phyloP scores from a whole-genome alignment of 257 asterid species.

The Ilex asprella region DNA sequence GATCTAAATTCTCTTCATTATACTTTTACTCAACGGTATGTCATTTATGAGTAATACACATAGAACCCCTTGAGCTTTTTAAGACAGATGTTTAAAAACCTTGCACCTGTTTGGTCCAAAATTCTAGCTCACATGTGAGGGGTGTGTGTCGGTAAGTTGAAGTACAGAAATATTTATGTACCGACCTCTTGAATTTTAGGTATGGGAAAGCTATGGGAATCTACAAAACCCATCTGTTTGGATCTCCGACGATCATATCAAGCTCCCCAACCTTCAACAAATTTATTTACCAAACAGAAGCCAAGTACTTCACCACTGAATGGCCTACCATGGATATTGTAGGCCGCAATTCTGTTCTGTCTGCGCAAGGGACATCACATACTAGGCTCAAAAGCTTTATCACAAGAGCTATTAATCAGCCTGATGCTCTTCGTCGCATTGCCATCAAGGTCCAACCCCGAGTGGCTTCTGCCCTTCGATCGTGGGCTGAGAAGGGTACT shows the following conservation, averaged over 20 bases:
- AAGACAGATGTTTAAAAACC: no score
- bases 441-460: constrained; percentile 47
- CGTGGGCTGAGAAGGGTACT: constrained; percentile 38
- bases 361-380: constrained; percentile 34
- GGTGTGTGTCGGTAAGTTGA: no score
- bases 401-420: constrained; percentile 37
- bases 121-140: no score
- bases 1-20: no score
- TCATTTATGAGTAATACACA: no score
- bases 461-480: constrained; percentile 27
- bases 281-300: constrained; percentile 34
- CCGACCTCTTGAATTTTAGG: constrained; percentile 12
- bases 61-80: no score
- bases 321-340: constrained; percentile 39
- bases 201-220: constrained; percentile 49
- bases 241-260: constrained; percentile 42
- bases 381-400: constrained; percentile 37
- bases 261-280: constrained; percentile 35
- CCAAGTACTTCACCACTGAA: constrained; percentile 10
- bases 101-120: no score
- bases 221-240: constrained; percentile 45
- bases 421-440: constrained; percentile 46
- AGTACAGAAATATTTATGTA: no score
- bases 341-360: constrained; percentile 24
- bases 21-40: no score